phyloP scores from a whole-genome alignment of 2,329 filamentous ascomycete genomes.

The Metarhizium humberi region DNA sequence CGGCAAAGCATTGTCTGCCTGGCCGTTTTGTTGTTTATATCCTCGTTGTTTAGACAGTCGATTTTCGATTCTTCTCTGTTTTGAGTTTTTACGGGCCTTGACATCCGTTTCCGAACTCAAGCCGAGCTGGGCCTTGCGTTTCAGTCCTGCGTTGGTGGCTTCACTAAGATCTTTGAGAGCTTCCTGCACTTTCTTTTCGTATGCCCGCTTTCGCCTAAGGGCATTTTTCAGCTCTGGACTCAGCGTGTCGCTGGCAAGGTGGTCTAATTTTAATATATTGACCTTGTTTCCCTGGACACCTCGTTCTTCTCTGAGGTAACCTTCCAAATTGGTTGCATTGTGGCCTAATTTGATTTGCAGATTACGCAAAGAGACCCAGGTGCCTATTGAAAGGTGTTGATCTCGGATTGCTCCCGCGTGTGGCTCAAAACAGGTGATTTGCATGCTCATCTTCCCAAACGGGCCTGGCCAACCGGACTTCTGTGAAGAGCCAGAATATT shows the following conservation, averaged over 20 bases:
- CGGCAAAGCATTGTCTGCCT: conserved; percentile 13
- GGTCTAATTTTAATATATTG: conserved; percentile 45
- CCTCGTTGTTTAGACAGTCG: background rate
- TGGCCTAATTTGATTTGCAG: conserved; percentile 56
- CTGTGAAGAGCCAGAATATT: conserved; percentile 12
- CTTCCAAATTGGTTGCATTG: conserved; percentile 54
- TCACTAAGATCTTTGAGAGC: conserved; percentile 28
- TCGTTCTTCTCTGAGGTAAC: conserved; percentile 56
- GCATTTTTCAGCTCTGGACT: conserved; percentile 46
- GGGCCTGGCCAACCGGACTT: conserved; percentile 59
- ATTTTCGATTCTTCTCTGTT: conserved; percentile 12
- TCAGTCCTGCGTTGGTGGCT: conserved; percentile 26
- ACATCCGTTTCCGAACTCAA: conserved; percentile 13
- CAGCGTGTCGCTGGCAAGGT: conserved; percentile 29
- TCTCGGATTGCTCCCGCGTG: conserved; percentile 52
- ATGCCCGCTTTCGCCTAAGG: conserved; percentile 54
- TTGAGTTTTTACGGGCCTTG: conserved; percentile 14
- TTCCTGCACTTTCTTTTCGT: conserved; percentile 40
- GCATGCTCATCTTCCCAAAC: conserved; percentile 60
- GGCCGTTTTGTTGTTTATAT: conserved; percentile 5
- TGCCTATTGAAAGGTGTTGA: conserved; percentile 41
- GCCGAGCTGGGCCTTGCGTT: conserved; percentile 25
- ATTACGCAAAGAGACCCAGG: conserved; percentile 61
- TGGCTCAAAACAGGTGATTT: conserved; percentile 60
- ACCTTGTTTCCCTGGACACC: conserved; percentile 33